phyloP scores from a whole-genome alignment of 2,329 filamentous ascomycete species.

The Fragosphaeria purpurea region DNA sequence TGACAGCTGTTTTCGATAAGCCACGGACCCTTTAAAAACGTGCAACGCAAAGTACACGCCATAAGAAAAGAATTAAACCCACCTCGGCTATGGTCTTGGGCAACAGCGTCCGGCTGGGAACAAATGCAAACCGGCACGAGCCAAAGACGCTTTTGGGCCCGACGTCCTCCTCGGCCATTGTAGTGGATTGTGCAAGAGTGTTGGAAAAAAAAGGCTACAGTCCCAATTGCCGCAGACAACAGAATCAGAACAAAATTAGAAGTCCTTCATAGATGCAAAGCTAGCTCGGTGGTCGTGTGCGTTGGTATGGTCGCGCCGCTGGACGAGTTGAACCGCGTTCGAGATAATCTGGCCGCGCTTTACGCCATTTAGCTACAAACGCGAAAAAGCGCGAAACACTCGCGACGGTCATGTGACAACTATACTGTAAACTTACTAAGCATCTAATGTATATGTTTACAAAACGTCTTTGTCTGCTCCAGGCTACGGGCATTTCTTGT shows the following conservation, averaged over 20 bases:
- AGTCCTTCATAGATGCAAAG: background rate
- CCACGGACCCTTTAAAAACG: too few relatives aligned
- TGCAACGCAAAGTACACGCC: too few relatives aligned
- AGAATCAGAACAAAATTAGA: background rate
- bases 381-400: conserved; percentile 12
- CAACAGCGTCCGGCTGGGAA: conserved; percentile 30
- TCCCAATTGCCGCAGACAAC: too few relatives aligned
- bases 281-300: too few relatives aligned
- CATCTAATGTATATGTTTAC: too few relatives aligned
- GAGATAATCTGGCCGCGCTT: too few relatives aligned
- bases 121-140: conserved; percentile 36
- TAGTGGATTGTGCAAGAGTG: background rate
- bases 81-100: conserved; percentile 33
- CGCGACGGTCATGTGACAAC: conserved; percentile 14
- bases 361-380: conserved; percentile 4
- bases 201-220: background rate
- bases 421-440: too few relatives aligned
- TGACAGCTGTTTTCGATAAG: conserved; percentile 25
- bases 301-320: background rate
- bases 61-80: conserved; percentile 1
- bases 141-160: conserved; percentile 27
- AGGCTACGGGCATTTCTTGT: too few relatives aligned
- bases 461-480: too few relatives aligned
- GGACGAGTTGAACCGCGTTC: background rate
- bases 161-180: conserved; percentile 16